Percentiles rank a stretch among this genome's conserved stretches.
Conservation (phyloP, 345 rosid species). For the Salix brachista region DNA sequence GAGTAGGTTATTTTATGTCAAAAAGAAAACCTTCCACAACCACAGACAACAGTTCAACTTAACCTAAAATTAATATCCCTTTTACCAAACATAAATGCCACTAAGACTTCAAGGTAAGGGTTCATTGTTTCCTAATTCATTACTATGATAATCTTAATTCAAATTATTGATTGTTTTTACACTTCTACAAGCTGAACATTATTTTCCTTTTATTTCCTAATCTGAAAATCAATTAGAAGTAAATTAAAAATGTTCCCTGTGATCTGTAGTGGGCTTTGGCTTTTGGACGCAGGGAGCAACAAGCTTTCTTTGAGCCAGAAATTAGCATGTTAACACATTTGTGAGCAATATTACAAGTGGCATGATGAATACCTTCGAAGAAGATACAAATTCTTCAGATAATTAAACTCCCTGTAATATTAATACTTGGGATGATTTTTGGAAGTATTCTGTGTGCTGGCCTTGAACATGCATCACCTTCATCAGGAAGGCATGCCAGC, state of each 20-base stretch:
- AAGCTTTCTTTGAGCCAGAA: neutral
- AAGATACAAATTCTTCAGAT: neutral
- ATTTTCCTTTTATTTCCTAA: too few species aligned
- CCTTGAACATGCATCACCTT: constrained; percentile 38
- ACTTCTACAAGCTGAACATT: too few species aligned
- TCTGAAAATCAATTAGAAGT: neutral
- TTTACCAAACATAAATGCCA: too few species aligned
- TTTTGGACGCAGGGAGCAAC: neutral
- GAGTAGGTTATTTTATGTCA: too few species aligned
- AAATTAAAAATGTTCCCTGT: neutral
- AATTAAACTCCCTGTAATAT: constrained; percentile 19
- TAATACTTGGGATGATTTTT: constrained; percentile 72
- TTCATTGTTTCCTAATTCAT: too few species aligned
- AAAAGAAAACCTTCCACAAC: too few species aligned
- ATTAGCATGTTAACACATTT: neutral
- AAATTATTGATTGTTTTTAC: too few species aligned
- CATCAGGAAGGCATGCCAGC: constrained; percentile 44
- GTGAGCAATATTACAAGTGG: neutral
- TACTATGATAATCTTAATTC: too few species aligned
- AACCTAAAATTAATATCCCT: too few species aligned
- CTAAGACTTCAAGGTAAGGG: too few species aligned
- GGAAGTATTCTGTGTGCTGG: constrained; percentile 53
- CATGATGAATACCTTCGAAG: constrained; percentile 15
- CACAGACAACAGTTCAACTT: too few species aligned
- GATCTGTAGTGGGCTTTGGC: neutral